Conservation (phyloP, 306 rosid species). For the Trifolium pratense region DNA sequence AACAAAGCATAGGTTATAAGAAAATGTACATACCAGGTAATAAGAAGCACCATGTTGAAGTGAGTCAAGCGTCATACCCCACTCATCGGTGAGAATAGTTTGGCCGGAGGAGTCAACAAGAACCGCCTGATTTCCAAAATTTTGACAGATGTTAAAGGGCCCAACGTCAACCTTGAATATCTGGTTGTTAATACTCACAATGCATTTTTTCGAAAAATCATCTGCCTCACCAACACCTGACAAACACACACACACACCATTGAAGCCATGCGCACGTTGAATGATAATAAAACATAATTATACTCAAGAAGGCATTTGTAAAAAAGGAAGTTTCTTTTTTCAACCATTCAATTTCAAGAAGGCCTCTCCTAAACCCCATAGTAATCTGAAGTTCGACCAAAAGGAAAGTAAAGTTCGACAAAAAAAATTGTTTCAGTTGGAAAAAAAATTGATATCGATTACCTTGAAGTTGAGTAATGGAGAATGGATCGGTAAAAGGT, state of each 20-base stretch:
- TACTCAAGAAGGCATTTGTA: not conserved
- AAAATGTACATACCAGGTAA: constrained; percentile 61
- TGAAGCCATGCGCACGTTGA: constrained; percentile 54
- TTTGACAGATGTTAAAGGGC: constrained; percentile 72
- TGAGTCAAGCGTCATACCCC: constrained; percentile 80
- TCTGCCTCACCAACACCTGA: constrained; percentile 58
- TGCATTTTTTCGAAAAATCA: constrained; percentile 43
- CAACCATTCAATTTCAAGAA: too few species aligned
- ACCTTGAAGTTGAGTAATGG: constrained; percentile 64
- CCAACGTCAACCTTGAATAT: constrained; percentile 67
- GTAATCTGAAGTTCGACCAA: too few species aligned
- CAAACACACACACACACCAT: not conserved
- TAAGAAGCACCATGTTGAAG: constrained; percentile 77
- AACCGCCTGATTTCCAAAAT: constrained; percentile 71
- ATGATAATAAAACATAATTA: not conserved
- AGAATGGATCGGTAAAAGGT: constrained; percentile 45
- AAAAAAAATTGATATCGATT: not conserved
- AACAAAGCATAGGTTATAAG: not conserved
- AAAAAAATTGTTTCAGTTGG: too few species aligned
- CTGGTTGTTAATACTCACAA: constrained; percentile 76
- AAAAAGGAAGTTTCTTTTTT: too few species aligned
- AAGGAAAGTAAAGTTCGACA: too few species aligned
- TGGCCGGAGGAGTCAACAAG: constrained; percentile 73
- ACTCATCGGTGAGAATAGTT: constrained; percentile 74
- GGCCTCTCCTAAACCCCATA: too few species aligned